Evolutionary conservation across 2,329 filamentous ascomycete genomes (phyloP), one percentile per base, ranked within the genome.

Genomic region (Neonectria punicea): DNA sequence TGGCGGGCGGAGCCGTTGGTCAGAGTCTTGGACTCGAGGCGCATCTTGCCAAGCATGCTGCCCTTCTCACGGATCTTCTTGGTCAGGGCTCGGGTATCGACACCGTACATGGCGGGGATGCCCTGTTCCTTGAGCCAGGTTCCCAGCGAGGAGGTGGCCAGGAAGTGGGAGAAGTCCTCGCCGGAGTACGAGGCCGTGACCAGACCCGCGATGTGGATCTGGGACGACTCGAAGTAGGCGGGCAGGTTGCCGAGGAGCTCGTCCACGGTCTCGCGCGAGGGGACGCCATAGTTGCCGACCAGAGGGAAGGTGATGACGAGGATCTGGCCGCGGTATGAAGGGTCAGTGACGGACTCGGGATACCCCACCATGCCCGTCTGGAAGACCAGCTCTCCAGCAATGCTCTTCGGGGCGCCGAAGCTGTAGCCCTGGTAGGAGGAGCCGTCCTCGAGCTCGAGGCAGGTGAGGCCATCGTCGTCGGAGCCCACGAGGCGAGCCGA

Each of bases 331-430:
- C 92, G 91, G 82, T 96, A 95, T 54, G 93, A 95, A 71, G 93
- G 93, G 78, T 96, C 93, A 66, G 93, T 95, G 74, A 96, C 87
- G 53, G 92, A 97, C 85, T 99, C 96, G 46, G 96, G 94, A 80
- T 99, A 99, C 77, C 96, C 96, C 74, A 98, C 96, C 94, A 98
- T 97, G 81, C 96, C 96, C 63, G 96, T 99, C 87, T 98, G 95
- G 85, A 99, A 99, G 82, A 99, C 96, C 79, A 99, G 87, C 86
- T 99, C 96, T 80, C 96, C 96, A 71, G 95, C 92, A 76, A 97
- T 90, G 84, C 93, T 97, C 87, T 94, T 97, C 77, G 93, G 87
- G 69, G 95, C 94, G 81, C 96, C 96, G 79, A 99, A 99, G 87
- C 94, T 97, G 85, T 93, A 94, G 74, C 96, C 96, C 79, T 97